Conservation (phyloP, 2,329 filamentous ascomycete genomes). For the Ceratocystis diversiconidia region DNA sequence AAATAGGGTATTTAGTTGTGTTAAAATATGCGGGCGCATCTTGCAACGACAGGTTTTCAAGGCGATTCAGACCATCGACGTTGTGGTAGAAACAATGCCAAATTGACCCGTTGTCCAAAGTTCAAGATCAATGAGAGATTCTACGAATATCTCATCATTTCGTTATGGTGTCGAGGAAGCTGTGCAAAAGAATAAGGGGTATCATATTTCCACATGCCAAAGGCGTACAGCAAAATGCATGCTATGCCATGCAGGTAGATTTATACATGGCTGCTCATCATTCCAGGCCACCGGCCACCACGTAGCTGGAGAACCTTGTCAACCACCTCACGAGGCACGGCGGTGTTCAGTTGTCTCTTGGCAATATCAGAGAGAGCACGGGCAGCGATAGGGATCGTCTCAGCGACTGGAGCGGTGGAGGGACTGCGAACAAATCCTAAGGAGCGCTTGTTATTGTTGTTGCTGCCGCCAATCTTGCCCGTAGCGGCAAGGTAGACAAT, state of each 20-base stretch:
- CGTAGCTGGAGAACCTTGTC: slow-evolving; percentile 10
- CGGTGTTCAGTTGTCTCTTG: slow-evolving; percentile 12
- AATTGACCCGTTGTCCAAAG: not conserved
- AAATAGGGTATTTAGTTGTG: not conserved
- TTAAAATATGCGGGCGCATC: not conserved
- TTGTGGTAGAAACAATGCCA: not conserved
- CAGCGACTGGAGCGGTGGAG: slow-evolving; percentile 3
- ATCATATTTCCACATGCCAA: not conserved
- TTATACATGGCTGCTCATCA: slow-evolving; percentile 2
- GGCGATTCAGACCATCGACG: too few species aligned
- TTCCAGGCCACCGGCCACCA: slow-evolving; percentile 10
- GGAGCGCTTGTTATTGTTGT: slow-evolving; percentile 23
- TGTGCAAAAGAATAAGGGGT: not conserved
- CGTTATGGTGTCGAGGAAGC: not conserved
- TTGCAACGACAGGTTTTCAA: too few species aligned
- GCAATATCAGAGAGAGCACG: slow-evolving; percentile 2
- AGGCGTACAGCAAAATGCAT: not conserved
- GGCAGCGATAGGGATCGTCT: slow-evolving; percentile 6
- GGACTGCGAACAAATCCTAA: slow-evolving; percentile 19
- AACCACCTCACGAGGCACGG: slow-evolving; percentile 3
- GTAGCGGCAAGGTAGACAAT: slow-evolving; percentile 31
- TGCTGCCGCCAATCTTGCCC: slow-evolving; percentile 22
- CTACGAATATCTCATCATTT: not conserved
- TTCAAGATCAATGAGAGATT: not conserved
- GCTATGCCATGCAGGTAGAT: not conserved